Base-by-base conservation (phyloP, 2,329 filamentous ascomycete genomes). In the Paramyrothecium sp. region DNA sequence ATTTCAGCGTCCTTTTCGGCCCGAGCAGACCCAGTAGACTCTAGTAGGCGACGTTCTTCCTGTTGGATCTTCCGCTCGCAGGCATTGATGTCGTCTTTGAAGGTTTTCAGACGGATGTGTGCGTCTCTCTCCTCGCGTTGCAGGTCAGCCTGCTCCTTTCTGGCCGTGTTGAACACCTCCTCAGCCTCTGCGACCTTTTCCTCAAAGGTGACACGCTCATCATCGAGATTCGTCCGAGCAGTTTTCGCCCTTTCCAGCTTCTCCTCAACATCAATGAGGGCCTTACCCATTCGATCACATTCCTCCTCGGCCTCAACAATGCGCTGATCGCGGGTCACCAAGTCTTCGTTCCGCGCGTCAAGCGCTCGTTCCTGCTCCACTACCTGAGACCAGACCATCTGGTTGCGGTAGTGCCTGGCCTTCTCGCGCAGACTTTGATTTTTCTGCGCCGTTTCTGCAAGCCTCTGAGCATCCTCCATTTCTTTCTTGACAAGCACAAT, bases 371-470 rank as follows among this genome's bases (percentile, higher is more conserved):
- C 94, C 70, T 90, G 82, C 56, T 91, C 87, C 52, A 87, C 84
- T 1, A 98, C 92, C 67, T 96, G 91, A 22, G 87, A 84, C 95
- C 95, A 99, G n/a, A 89, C 88, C 60, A 91, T 78, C 74, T 96
- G 89, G 19, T 83, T 80, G 48, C 80, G 76, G 49, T 90, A 78
- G 22, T 84, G 78, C 34, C 79, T 79, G 51, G 86, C 80, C 57
- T 85, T 85, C 20, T 80, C 77, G 38, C 86, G 82, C 64, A 96
- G 81, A 16, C 81, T 80, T 51, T 88, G 79, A 55, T 90, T 88
- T 59, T 87, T 86, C 55, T 88, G 82, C 1, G 89, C 85, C 2
- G 85, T 75, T 55, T 88, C 84, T 22, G 89, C 81, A 59, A 89
- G 85, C 58, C 82, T 80, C 55, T 86, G 78, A 1, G 91, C 88